Evolutionary conservation across 805 yeast species (phyloP).

Genomic region (Teunomyces cretensis): DNA sequence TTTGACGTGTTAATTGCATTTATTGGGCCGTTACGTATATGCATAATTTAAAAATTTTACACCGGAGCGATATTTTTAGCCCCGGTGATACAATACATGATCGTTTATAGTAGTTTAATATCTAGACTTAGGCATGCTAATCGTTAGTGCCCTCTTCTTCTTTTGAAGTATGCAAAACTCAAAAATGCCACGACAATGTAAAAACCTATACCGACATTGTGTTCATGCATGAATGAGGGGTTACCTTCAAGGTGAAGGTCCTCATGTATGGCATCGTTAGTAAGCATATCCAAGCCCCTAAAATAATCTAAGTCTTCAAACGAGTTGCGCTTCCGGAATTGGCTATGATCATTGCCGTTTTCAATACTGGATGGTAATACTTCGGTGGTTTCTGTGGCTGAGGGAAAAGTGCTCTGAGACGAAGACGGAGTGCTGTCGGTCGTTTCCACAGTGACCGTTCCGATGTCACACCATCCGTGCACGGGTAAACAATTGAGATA

Average conservation of each 20-base stretch:
- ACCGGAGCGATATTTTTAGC: neutral
- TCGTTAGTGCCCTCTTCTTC: no score
- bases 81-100: neutral
- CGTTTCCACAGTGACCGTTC: constrained; percentile 31
- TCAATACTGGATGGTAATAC: constrained; percentile 21
- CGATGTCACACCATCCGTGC: constrained; percentile 65
- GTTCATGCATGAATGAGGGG: constrained; percentile 7
- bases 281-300: neutral
- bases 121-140: no score
- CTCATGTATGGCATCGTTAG: neutral
- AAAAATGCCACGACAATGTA: constrained; percentile 18
- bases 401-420: constrained; percentile 7
- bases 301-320: neutral
- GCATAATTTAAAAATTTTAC: neutral
- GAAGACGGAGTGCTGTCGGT: constrained; percentile 6
- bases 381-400: constrained; percentile 11
- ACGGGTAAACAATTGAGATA: constrained; percentile 71
- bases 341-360: constrained; percentile 9
- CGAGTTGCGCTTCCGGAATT: neutral
- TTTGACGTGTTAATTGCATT: constrained; percentile 1
- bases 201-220: constrained; percentile 18
- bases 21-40: neutral
- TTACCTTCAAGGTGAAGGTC: neutral
- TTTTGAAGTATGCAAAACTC: constrained; percentile 16
- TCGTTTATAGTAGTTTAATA: no score